Base-by-base conservation (phyloP, 805 yeast genomes). In the Hanseniaspora meyeri region DNA sequence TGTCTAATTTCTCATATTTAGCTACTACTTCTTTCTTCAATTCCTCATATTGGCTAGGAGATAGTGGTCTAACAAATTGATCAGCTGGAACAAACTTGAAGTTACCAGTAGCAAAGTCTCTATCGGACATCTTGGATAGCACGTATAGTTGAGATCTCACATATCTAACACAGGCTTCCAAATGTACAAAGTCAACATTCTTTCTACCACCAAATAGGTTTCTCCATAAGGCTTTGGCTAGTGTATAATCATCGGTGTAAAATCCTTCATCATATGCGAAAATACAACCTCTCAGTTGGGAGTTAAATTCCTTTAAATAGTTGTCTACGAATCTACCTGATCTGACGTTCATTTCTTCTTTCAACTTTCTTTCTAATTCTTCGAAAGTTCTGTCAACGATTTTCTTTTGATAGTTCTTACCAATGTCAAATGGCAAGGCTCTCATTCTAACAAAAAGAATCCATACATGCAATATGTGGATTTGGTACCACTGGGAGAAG, bases 401-500 rank as follows among this genome's bases (percentile, higher is more conserved):
- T 66, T 88, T 88, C 70, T 90, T 96, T 69, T 93, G 96, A 70
- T 90, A 93, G 66, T 83, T 85, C 62, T 80, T 80, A 43, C 96
- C 95, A 66, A 87, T 82, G 64, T 87, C 84, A 67, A 83, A 84
- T 0, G 97, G 97, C 85, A 93, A 77, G 10, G 95, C 95, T 68
- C 99, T 81, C 96, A 93, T 90, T 66, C 98, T 82, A 17, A 87
- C 95, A 61, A 85, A 84, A 48, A 93, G 74, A 65, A 93, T 82
- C 99, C 99, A 93, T 59, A 87, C 81, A 69, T 93, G 98, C 62
- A 93, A 75, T 1, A 84, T 75, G 7, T 96, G 86, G 60, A 93
- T 85, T 70, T 91, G 97, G 68, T 84, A 91, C 96, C 96, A 91
- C 69, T 89, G 95, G n/a, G 91, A 81, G 66, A 91, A 90, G 0